Evolutionary conservation across 805 yeast species (phyloP).

Genomic region (Kuraishia piskuri): DNA sequence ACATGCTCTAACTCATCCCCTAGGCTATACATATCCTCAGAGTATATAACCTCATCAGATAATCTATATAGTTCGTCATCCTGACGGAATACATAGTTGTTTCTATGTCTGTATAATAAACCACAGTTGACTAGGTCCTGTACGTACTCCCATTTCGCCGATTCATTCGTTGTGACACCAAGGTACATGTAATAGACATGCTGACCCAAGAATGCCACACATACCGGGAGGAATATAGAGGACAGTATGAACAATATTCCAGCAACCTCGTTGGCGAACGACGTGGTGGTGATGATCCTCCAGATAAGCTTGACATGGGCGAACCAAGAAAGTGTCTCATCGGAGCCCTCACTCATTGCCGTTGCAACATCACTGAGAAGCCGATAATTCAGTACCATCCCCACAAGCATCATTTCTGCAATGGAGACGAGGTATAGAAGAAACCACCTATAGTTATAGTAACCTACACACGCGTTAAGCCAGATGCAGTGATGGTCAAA

Average conservation of each 20-base stretch:
- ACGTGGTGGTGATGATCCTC: conserved; percentile 19
- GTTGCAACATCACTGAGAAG: not conserved
- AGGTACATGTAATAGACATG: conserved; percentile 39
- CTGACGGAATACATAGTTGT: not conserved
- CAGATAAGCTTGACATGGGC: conserved; percentile 10
- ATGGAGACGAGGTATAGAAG: conserved; percentile 27
- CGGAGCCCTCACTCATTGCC: not conserved
- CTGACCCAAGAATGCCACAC: conserved; percentile 27
- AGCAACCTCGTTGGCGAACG: conserved; percentile 26
- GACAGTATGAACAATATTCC: conserved; percentile 35
- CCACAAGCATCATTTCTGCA: conserved; percentile 7
- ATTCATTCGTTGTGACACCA: conserved; percentile 52
- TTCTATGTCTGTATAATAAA: conserved; percentile 18
- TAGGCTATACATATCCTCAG: not conserved
- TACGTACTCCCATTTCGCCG: conserved; percentile 45
- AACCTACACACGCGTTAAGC: conserved; percentile 49
- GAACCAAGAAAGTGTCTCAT: not conserved
- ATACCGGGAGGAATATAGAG: conserved; percentile 25
- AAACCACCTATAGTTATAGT: conserved; percentile 42
- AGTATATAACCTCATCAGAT: not conserved
- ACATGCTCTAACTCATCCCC: not conserved
- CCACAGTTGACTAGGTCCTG: conserved; percentile 25
- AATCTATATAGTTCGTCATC: not conserved
- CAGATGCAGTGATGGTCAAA: conserved; percentile 61
- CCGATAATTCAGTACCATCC: conserved; percentile 11